These are phyloP conservation scores for Chaetomium strumarium DNA, from an alignment of 2,329 filamentous ascomycete genomes.

Conservation along the genomic window DNA sequence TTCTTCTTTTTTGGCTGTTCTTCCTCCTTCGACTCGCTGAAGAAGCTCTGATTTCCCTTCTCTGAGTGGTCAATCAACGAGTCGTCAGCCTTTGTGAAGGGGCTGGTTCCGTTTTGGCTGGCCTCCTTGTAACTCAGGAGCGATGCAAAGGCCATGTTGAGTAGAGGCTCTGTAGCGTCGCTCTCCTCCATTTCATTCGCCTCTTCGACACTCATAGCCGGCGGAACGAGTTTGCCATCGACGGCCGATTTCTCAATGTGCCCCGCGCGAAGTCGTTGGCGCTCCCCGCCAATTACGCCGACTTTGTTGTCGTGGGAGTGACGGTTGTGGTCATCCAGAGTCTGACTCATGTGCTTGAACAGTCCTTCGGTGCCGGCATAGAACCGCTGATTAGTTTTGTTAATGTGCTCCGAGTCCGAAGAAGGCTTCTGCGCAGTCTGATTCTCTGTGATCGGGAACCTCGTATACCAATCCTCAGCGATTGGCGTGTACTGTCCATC, in stretches of 20 bases:
- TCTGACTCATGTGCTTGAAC: slow-evolving; percentile 29
- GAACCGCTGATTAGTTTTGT: slow-evolving; percentile 33
- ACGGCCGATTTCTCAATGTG: slow-evolving; percentile 16
- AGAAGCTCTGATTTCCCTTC: slow-evolving; percentile 23
- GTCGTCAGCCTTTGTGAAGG: slow-evolving; percentile 15
- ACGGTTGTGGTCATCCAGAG: slow-evolving; percentile 29
- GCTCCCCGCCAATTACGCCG: slow-evolving; percentile 36
- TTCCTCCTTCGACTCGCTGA: slow-evolving; percentile 13
- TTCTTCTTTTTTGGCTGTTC: slow-evolving; percentile 16
- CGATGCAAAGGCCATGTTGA: slow-evolving; percentile 37
- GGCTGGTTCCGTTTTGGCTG: neutral
- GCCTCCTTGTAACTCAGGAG: slow-evolving; percentile 25
- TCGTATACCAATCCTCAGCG: slow-evolving; percentile 24
- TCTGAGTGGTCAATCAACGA: slow-evolving; percentile 18
- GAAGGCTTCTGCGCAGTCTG: slow-evolving; percentile 24
- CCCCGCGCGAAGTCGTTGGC: slow-evolving; percentile 20
- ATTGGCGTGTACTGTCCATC: slow-evolving; percentile 18
- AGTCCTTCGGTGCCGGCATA: slow-evolving; percentile 35
- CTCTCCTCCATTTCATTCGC: slow-evolving; percentile 33
- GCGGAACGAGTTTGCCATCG: slow-evolving; percentile 24
- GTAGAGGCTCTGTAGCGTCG: slow-evolving; percentile 37
- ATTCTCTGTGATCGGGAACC: slow-evolving; percentile 22
- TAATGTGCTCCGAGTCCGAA: slow-evolving; percentile 1
- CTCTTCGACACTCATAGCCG: slow-evolving; percentile 32
- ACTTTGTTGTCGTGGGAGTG: slow-evolving; percentile 28